Base-by-base conservation (phyloP, 306 rosid species). In the Prosopis cineraria region DNA sequence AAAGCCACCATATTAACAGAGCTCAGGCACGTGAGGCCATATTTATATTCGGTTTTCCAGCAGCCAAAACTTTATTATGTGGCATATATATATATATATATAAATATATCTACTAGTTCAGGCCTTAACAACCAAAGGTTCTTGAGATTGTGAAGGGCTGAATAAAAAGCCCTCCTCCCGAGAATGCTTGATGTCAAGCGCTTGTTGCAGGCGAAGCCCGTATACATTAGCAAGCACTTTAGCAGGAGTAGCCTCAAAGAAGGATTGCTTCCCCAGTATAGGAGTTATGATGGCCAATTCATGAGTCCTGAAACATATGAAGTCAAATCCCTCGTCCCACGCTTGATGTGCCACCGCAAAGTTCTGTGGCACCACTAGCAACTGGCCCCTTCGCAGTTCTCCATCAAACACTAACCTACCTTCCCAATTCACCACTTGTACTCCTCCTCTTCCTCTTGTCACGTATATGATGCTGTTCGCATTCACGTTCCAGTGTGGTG, bases 331-430 rank as follows among this genome's bases (percentile, higher is more conserved):
- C 25, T 87, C 82, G 1, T 70, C 39, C 29, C 84, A 71, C 0
- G 91, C 96, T 53, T 72, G 70, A 40, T 85, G 10, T 0, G 88
- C 82, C 36, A 91, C 75, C 33, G 79, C 89, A 17, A 77, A 87
- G 83, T 84, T 86, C 55, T 93, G 98, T 14, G 97, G 97, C 72
- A 91, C 87, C 37, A 82, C 83, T 0, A 89, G 33, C 37, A 87
- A 0, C 56, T 91, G 93, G 0, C 91, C 95, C 77, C 25, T 63
- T 36, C 48, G 65, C 0, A 91, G 66, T 37, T 84, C 84, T 0
- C 76, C 89, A 25, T 93, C 74, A 44, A 79, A 87, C 34, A 91
- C 79, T 0, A 77, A 22, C 0, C 74, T 80, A 2, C 97, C 94
- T 0, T 56, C 27, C 76, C 67, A n/a, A 55, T 92, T 81, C 8